phyloP scores from a whole-genome alignment of 805 yeast species.

The Saccharomycopsis oosterbeekiorum region DNA sequence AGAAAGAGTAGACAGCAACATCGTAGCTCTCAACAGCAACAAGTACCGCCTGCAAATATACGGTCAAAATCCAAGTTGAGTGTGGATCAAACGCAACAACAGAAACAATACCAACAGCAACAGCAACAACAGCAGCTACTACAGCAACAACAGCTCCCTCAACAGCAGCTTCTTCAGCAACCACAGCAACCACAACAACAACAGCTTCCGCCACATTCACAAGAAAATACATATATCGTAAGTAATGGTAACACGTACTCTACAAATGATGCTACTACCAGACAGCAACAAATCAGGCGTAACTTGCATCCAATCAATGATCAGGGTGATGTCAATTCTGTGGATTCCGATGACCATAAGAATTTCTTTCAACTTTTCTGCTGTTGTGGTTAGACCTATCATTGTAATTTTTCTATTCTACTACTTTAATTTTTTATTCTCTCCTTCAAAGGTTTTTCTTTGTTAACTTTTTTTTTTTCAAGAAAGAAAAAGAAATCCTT shows the following conservation, averaged over 20 bases:
- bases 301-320: slow-evolving; percentile 17
- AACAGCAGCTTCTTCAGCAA: slow-evolving; percentile 1
- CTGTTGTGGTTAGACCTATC: slow-evolving; percentile 10
- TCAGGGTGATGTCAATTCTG: slow-evolving; percentile 11
- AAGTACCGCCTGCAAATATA: slow-evolving; percentile 20
- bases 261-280: slow-evolving; percentile 1
- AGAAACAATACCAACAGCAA: slow-evolving; percentile 6
- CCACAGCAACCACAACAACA: slow-evolving; percentile 5
- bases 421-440: not conserved
- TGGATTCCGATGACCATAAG: slow-evolving; percentile 10
- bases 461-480: not conserved
- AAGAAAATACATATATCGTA: not conserved
- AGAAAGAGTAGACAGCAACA: slow-evolving; percentile 24
- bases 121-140: not conserved
- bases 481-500: not conserved
- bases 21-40: slow-evolving; percentile 24
- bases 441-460: not conserved
- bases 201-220: not conserved
- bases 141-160: not conserved
- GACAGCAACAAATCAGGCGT: slow-evolving; percentile 22
- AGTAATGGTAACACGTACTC: not conserved
- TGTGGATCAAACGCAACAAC: slow-evolving; percentile 18
- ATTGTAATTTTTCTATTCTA: not conserved
- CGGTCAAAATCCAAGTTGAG: slow-evolving; percentile 11
- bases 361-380: slow-evolving; percentile 14